Percentiles rank a stretch among this genome's conserved stretches.
Conservation (phyloP, 257 asterid species). For the Jasminum sambac region DNA sequence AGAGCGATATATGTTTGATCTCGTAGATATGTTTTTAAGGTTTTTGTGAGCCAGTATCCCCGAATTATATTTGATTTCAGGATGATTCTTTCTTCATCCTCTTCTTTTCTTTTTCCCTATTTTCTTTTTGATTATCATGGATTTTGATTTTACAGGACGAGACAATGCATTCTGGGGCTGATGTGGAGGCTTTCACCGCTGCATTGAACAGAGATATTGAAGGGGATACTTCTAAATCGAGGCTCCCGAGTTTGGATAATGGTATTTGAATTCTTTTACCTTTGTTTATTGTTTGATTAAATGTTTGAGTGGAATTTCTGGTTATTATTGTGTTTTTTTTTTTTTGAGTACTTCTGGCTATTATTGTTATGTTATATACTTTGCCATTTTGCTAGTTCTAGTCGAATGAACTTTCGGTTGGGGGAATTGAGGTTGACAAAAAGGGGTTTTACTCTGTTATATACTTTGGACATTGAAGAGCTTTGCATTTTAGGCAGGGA, state of each 20-base stretch:
- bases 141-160: conserved; percentile 54
- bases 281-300: background rate
- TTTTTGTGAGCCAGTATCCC: background rate
- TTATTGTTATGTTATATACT: background rate
- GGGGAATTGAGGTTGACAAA: background rate
- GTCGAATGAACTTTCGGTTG: conserved; percentile 6
- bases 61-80: background rate
- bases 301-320: background rate
- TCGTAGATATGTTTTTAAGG: background rate
- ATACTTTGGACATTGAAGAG: background rate
- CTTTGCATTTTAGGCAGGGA: background rate
- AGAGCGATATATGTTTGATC: background rate
- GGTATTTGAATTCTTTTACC: conserved; percentile 30
- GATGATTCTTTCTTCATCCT: conserved; percentile 2
- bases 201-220: conserved; percentile 88
- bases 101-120: no score
- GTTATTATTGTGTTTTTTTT: background rate
- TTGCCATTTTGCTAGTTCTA: background rate
- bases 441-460: background rate
- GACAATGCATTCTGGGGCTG: conserved; percentile 98
- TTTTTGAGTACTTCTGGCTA: no score
- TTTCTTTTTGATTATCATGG: background rate
- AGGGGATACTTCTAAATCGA: conserved; percentile 58
- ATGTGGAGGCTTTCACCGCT: conserved; percentile 92
- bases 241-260: conserved; percentile 51